phyloP scores from a whole-genome alignment of 139 green algal genomes.

The Nannochloris sp. region DNA sequence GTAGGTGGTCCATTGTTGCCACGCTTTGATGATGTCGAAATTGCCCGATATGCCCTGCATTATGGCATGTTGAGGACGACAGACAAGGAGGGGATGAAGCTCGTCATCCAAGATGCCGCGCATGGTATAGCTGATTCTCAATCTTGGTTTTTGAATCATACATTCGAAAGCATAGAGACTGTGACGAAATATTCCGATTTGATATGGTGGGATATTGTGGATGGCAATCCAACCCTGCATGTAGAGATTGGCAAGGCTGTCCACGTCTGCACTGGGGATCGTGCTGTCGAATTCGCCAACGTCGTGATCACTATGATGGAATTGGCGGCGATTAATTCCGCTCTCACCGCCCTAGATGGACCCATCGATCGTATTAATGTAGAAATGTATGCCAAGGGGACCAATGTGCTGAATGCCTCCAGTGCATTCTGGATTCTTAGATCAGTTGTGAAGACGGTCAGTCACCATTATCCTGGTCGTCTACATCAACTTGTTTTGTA shows the following conservation, averaged over 20 bases:
- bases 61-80: constrained; percentile 16
- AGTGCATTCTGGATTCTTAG: constrained; percentile 19
- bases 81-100: not conserved
- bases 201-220: constrained; percentile 13
- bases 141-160: constrained; percentile 11
- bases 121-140: constrained; percentile 5
- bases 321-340: not conserved
- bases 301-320: constrained; percentile 19
- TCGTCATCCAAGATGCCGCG: constrained; percentile 10
- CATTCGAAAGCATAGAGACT: constrained; percentile 7
- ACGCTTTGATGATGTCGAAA: constrained; percentile 21
- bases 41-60: constrained; percentile 21
- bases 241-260: constrained; percentile 18
- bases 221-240: constrained; percentile 14
- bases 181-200: constrained; percentile 13
- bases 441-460: constrained; percentile 26
- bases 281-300: constrained; percentile 14
- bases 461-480: constrained; percentile 33
- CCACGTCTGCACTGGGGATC: constrained; percentile 10
- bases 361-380: constrained; percentile 14
- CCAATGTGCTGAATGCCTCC: constrained; percentile 7
- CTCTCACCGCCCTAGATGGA: not conserved
- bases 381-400: constrained; percentile 17
- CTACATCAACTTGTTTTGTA: constrained; percentile 35
- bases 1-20: not conserved